Evolutionary conservation across 495 filamentous ascomycete species (phyloP).

Genomic region (Gamarada debralockiae): DNA sequence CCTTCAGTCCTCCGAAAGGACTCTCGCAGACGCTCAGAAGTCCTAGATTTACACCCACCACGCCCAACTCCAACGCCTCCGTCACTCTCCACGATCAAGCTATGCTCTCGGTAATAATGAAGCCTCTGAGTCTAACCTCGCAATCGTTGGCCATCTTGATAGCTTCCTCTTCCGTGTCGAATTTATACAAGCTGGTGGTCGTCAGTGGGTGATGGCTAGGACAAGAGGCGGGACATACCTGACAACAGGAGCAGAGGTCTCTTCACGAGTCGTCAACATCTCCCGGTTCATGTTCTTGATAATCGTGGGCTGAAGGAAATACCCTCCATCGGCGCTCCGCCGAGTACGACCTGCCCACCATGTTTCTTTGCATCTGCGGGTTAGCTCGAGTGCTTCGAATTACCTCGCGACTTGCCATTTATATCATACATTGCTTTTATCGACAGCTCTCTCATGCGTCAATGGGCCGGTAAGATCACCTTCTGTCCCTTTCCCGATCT

Average conservation of each 20-base stretch:
- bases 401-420: conserved; percentile 51
- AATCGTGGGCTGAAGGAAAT: conserved; percentile 78
- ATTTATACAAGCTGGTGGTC: conserved; percentile 58
- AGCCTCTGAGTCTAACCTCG: conserved; percentile 75
- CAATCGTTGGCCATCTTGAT: conserved; percentile 72
- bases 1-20: conserved; percentile 32
- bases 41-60: conserved; percentile 83
- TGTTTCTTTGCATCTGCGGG: conserved; percentile 65
- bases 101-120: conserved; percentile 73
- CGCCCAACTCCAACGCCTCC: conserved; percentile 76
- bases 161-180: conserved; percentile 78
- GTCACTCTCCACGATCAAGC: conserved; percentile 68
- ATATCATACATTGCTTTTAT: conserved; percentile 75
- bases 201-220: no score
- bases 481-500: conserved; percentile 70
- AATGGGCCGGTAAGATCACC: conserved; percentile 74
- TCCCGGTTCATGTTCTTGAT: conserved; percentile 69
- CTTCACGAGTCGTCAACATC: conserved; percentile 72
- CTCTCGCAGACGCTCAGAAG: conserved; percentile 14
- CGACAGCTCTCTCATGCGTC: conserved; percentile 67
- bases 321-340: conserved; percentile 59
- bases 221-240: no score
- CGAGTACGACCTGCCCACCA: conserved; percentile 65
- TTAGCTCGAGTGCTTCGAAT: conserved; percentile 62
- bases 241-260: conserved; percentile 83